Percentiles rank a stretch among this genome's conserved stretches.
These are phyloP conservation scores for Podila clonocystis DNA, from an alignment of 192 early-diverging fungal genomes.

Conservation along the genomic window DNA sequence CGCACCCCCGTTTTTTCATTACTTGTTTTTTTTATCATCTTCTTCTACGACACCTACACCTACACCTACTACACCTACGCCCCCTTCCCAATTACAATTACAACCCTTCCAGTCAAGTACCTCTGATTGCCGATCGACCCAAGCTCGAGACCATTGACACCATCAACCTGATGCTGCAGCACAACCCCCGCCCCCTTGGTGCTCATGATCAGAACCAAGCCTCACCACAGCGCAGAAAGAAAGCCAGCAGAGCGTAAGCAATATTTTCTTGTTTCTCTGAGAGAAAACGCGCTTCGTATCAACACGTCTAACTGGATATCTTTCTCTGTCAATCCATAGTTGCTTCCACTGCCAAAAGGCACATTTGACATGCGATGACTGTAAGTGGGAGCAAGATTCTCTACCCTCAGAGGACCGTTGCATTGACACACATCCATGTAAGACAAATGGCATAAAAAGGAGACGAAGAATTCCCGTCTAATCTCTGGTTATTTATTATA, in stretches of 20 bases:
- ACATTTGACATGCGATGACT: slow-evolving; percentile 79
- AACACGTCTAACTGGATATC: not conserved
- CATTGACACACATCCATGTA: not conserved
- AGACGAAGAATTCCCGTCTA: not conserved
- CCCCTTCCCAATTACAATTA: not conserved
- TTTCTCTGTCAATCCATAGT: slow-evolving; percentile 9
- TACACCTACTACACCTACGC: not conserved
- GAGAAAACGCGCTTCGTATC: too few relatives aligned
- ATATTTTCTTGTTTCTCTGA: too few relatives aligned
- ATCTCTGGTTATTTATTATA: not conserved
- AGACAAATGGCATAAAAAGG: not conserved
- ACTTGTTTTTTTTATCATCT: not conserved
- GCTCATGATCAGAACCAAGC: not conserved
- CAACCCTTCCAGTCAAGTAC: slow-evolving; percentile 20
- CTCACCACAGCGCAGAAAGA: slow-evolving; percentile 52
- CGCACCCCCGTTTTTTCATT: not conserved
- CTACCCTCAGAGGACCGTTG: not conserved
- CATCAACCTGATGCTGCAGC: slow-evolving; percentile 47
- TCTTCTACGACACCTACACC: too few relatives aligned
- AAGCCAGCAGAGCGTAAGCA: slow-evolving; percentile 61
- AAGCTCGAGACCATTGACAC: slow-evolving; percentile 52
- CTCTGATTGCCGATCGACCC: slow-evolving; percentile 45
- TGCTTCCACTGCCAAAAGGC: slow-evolving; percentile 82
- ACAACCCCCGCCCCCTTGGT: not conserved
- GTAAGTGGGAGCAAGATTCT: slow-evolving; percentile 43